Evolutionary conservation across 495 filamentous ascomycete species (phyloP).

Genomic region (Tuber borchii): DNA sequence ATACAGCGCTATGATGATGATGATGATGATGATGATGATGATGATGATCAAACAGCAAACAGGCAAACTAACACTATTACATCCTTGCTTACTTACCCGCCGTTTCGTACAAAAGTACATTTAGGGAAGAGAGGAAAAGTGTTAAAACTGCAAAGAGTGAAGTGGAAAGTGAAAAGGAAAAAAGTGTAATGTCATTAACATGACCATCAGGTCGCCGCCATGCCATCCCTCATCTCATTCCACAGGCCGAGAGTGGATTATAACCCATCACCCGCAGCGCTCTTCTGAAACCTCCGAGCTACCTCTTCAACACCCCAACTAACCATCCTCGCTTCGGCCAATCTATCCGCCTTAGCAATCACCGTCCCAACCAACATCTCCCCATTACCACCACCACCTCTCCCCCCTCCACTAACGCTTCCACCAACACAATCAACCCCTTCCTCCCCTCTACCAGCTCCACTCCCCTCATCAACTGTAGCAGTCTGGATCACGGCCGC

Average conservation of each 20-base stretch:
- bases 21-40: background rate
- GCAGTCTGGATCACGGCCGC: constrained; percentile 39
- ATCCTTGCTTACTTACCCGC: background rate
- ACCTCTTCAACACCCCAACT: constrained; percentile 42
- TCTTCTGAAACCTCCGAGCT: constrained; percentile 31
- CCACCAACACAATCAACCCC: constrained; percentile 13
- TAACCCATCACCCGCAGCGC: constrained; percentile 8
- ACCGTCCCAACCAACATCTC: constrained; percentile 41
- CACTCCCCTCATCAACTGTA: constrained; percentile 16
- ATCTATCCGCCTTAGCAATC: constrained; percentile 32
- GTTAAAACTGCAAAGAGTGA: background rate
- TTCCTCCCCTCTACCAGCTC: constrained; percentile 8
- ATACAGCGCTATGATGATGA: background rate
- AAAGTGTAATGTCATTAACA: background rate
- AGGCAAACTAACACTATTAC: background rate
- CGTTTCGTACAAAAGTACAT: background rate
- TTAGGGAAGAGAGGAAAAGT: background rate
- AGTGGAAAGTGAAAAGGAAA: background rate
- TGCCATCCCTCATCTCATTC: background rate
- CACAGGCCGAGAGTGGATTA: background rate
- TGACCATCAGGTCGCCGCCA: background rate
- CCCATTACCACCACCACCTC: constrained; percentile 8
- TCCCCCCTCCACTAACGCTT: background rate
- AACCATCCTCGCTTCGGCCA: constrained; percentile 38
- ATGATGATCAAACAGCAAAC: background rate